Evolutionary conservation across 768 basidiomycete genomes (phyloP), one percentile per base, ranked within the genome.

Genomic region (Termitomyces sp.): DNA sequence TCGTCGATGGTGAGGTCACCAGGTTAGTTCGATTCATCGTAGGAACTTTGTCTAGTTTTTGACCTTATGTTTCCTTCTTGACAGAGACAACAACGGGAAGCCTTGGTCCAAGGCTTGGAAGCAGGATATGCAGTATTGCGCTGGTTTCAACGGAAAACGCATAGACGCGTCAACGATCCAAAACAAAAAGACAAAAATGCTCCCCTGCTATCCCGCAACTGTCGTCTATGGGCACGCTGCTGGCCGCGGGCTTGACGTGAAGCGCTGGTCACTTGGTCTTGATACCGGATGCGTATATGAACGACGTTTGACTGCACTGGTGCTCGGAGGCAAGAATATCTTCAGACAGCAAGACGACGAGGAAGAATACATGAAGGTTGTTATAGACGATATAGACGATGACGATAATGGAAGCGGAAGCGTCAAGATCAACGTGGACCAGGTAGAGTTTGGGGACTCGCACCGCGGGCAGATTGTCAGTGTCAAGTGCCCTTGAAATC

Each of bases 201-300:
- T 87, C 10, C 80, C 82, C 5, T 93, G 90, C 62, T 78, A 81
- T 61, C 88, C 91, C 1, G 77, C 83, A 0, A 88, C 81, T 38
- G 84, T 92, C n/a, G 70, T 96, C 6, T 97, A 96, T 67, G 95
- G 93, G 0, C 95, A 97, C 64, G 78, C 85, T 8, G 93, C 94
- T 5, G 73, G 79, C 3, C 77, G 90, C 26, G 90, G 89, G 12
- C 75, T 97, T 12, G 91, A 94, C 66, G 68, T 93, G 60, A 86
- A 88, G 58, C 77, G 88, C 21, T 96, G 88, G 87, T 82, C 85
- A 2, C 72, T 93, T 57, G 95, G 95, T 1, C 70, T 96, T 34
- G 95, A 98, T 67, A 79, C 88, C 0, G 94, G 90, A 11, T 96
- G 93, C 64, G 89, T 83, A 42, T 87, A 91, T 63, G 79, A 82